phyloP scores from a whole-genome alignment of 768 basidiomycete species.

The Trametes sanguinea region DNA sequence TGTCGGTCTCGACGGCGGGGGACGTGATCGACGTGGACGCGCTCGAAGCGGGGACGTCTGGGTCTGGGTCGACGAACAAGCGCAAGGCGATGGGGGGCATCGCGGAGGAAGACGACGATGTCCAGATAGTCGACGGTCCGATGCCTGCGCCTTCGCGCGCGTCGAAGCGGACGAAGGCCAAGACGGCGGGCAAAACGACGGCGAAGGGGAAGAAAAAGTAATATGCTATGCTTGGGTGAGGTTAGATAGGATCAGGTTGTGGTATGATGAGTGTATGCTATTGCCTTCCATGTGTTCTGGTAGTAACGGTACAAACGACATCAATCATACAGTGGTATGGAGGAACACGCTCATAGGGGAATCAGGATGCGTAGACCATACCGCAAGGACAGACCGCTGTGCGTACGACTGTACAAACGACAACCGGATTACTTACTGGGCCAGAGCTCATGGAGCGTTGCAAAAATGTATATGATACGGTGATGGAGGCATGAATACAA shows the following conservation, averaged over 20 bases:
- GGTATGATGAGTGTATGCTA: no score
- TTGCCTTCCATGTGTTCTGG: no score
- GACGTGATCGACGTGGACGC: conserved; percentile 46
- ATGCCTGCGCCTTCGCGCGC: conserved; percentile 15
- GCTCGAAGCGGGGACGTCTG: conserved; percentile 40
- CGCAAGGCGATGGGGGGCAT: conserved; percentile 46
- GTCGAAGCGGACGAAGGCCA: conserved; percentile 28
- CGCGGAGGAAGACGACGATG: conserved; percentile 31
- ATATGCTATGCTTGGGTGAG: not conserved
- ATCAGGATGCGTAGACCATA: no score
- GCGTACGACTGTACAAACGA: no score
- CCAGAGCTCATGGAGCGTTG: no score
- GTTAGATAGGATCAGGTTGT: no score
- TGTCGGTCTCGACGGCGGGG: conserved; percentile 28
- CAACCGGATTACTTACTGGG: no score
- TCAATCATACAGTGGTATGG: no score
- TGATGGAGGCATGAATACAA: not conserved
- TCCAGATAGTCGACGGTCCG: conserved; percentile 33
- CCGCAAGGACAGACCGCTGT: no score
- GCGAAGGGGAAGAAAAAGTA: conserved; percentile 28
- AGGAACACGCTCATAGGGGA: no score
- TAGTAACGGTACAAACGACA: no score
- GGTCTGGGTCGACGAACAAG: conserved; percentile 40
- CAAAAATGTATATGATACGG: not conserved
- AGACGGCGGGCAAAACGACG: conserved; percentile 26